Percentiles rank a stretch among this genome's conserved stretches.
Conservation (phyloP, 179 eudicot species). For the Pouteria campechiana region DNA sequence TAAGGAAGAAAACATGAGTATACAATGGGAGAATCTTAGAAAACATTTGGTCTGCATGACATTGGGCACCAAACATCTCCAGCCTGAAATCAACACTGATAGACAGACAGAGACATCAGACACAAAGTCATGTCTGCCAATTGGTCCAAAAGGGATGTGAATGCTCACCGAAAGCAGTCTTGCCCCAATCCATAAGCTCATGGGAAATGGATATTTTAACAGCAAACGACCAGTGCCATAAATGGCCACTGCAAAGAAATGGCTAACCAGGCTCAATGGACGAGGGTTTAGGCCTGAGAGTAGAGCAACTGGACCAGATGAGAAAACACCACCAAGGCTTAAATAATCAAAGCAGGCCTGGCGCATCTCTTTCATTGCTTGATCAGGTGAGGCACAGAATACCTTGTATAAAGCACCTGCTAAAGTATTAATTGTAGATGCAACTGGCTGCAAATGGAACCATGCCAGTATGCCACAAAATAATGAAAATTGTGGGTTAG, state of each 20-base stretch:
- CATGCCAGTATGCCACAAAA: background rate
- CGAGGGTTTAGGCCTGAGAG: constrained; percentile 87
- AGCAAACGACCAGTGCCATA: constrained; percentile 73
- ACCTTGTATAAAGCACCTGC: constrained; percentile 69
- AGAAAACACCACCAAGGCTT: constrained; percentile 56
- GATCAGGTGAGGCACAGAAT: constrained; percentile 54
- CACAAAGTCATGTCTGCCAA: background rate
- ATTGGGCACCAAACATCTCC: no score
- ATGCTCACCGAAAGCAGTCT: constrained; percentile 36
- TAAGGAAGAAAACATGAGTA: background rate
- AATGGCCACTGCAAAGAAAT: constrained; percentile 80
- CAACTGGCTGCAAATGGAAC: constrained; percentile 47
- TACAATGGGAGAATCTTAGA: no score
- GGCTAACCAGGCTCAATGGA: constrained; percentile 67
- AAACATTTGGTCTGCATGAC: no score
- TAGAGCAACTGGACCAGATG: constrained; percentile 58
- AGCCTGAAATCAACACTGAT: no score
- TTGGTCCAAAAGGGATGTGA: background rate
- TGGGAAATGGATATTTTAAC: constrained; percentile 54
- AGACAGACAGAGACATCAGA: no score
- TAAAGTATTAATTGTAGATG: constrained; percentile 63
- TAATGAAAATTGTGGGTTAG: no score
- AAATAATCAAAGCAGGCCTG: constrained; percentile 66
- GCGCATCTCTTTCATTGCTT: constrained; percentile 53
- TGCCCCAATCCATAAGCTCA: constrained; percentile 36